phyloP scores from a whole-genome alignment of 352 stramenopile genomes.

The Globisporangium apiculatum region DNA sequence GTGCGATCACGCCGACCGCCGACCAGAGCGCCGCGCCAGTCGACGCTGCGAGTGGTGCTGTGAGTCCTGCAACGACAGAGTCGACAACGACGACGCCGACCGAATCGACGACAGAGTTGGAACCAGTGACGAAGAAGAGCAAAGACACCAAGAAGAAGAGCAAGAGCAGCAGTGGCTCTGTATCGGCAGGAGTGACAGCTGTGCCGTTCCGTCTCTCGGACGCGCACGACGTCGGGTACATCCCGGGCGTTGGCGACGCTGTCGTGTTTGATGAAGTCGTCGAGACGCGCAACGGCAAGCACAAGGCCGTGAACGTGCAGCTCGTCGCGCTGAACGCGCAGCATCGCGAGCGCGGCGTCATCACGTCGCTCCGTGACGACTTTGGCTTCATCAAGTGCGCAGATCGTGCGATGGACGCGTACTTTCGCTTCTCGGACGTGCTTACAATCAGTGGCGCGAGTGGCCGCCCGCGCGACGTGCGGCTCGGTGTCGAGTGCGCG shows the following conservation, averaged over 20 bases:
- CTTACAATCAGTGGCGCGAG: constrained; percentile 24
- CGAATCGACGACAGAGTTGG: constrained; percentile 1
- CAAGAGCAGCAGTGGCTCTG: constrained; percentile 10
- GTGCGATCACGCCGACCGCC: constrained; percentile 30
- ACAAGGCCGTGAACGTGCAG: constrained; percentile 58
- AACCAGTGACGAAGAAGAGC: constrained; percentile 5
- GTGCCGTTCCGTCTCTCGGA: constrained; percentile 56
- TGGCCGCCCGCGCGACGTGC: constrained; percentile 27
- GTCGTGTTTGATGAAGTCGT: constrained; percentile 65
- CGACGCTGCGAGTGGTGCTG: constrained; percentile 6
- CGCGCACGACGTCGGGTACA: constrained; percentile 55
- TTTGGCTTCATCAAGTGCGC: constrained; percentile 82
- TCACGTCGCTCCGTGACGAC: constrained; percentile 67
- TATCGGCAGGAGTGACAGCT: background rate
- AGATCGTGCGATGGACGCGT: constrained; percentile 55
- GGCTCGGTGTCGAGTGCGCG: constrained; percentile 49
- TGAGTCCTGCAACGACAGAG: background rate
- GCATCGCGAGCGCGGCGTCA: constrained; percentile 58
- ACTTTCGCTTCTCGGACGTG: constrained; percentile 75
- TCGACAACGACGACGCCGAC: background rate
- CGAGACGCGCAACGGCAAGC: constrained; percentile 54
- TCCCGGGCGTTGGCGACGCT: constrained; percentile 45
- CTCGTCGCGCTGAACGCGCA: constrained; percentile 54
- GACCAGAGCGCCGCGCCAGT: background rate
- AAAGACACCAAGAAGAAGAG: constrained; percentile 37